Evolutionary conservation across 805 yeast genomes (phyloP), one percentile per base, ranked within the genome.

Genomic region (Scheffersomyces stipitis): DNA sequence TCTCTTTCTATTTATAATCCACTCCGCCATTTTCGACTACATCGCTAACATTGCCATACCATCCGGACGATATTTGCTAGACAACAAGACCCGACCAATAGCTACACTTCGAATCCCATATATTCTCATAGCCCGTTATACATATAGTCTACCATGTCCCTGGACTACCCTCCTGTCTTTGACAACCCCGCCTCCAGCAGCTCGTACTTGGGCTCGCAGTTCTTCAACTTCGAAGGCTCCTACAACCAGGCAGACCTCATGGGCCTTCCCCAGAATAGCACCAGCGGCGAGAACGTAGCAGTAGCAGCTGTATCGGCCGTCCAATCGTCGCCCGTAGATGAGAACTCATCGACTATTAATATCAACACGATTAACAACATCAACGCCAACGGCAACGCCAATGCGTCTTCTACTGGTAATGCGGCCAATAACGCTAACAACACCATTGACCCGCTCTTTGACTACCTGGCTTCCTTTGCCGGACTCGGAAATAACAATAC

Each of bases 1-100:
- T n/a, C n/a, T n/a, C n/a, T 30, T 30, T 30, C 20, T 30, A 18
- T 26, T 30, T 14, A 16, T 26, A 30, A 23, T 16, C 20, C 20
- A 18, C 20, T 26, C 20, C 20, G 20, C 20, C 32, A 30, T 18
- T 30, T 30, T 23, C 20, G 32, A 26, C 32, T 26, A 30, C 26
- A 30, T 30, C 20, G 20, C 22, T 15, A 18, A 18, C n/a, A 16
- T 30, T 30, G 32, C 24, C 15, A 9, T n/a, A n/a, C n/a, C n/a
- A n/a, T n/a, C n/a, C n/a, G n/a, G n/a, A n/a, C n/a, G n/a, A n/a
- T n/a, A n/a, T n/a, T n/a, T n/a, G n/a, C n/a, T n/a, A n/a, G n/a
- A n/a, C n/a, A n/a, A n/a, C n/a, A n/a, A n/a, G n/a, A n/a, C n/a
- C n/a, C n/a, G n/a, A n/a, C n/a, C n/a, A n/a, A n/a, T n/a, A n/a